Percentiles rank a stretch among this genome's conserved stretches.
Evolutionary conservation across 1,139 yeast genomes (phyloP).

Genomic region (Candida albicans): DNA sequence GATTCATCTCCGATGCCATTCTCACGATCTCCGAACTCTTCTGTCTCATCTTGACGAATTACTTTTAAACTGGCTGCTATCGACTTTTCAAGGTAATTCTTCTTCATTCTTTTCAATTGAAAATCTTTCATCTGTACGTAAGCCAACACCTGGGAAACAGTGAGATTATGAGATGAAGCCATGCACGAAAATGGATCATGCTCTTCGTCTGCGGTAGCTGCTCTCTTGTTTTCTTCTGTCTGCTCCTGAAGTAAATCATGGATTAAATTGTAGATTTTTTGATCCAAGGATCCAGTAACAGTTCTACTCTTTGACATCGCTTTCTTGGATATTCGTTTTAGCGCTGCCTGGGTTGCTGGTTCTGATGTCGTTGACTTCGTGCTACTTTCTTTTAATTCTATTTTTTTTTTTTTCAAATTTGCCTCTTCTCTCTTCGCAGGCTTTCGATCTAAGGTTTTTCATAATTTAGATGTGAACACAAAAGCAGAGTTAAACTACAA

Average conservation of each 20-base stretch:
- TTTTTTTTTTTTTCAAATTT: too few relatives aligned
- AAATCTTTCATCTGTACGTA: slow-evolving; percentile 63
- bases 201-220: slow-evolving; percentile 20
- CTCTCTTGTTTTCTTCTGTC: slow-evolving; percentile 43
- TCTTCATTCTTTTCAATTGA: slow-evolving; percentile 67
- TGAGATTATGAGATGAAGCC: slow-evolving; percentile 62
- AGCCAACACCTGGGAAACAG: slow-evolving; percentile 48
- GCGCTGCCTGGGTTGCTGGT: not conserved
- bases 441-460: too few relatives aligned
- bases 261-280: slow-evolving; percentile 49
- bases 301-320: slow-evolving; percentile 20
- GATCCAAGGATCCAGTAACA: slow-evolving; percentile 42
- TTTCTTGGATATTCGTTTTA: not conserved
- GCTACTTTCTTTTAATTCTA: too few relatives aligned
- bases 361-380: too few relatives aligned
- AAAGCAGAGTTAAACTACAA: too few relatives aligned
- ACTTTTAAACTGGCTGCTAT: slow-evolving; percentile 55
- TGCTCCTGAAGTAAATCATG: slow-evolving; percentile 53
- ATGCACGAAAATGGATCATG: slow-evolving; percentile 41
- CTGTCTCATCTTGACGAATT: slow-evolving; percentile 43
- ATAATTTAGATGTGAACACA: too few relatives aligned
- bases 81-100: slow-evolving; percentile 51
- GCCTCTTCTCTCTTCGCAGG: too few relatives aligned
- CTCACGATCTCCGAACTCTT: slow-evolving; percentile 36
- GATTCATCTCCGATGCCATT: slow-evolving; percentile 23